Conservation (phyloP, 345 rosid genomes). For the Acer campestre region DNA sequence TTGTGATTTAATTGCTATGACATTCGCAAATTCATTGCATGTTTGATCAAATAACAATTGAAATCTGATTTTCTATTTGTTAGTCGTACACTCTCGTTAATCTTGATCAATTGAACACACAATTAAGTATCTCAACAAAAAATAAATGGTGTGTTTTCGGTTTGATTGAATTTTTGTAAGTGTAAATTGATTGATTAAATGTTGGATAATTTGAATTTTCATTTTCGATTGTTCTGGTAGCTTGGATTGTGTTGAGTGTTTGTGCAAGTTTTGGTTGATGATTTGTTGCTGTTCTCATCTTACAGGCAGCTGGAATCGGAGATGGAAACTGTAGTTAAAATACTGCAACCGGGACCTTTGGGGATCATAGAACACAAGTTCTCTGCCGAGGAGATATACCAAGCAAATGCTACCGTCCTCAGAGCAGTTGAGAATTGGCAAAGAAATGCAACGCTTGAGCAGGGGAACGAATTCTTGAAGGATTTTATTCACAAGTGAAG, state of each 20-base stretch:
- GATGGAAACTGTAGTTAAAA: slow-evolving; percentile 78
- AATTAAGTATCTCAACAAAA: too few relatives aligned
- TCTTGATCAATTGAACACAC: too few relatives aligned
- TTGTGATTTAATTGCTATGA: not conserved
- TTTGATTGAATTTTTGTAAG: not conserved
- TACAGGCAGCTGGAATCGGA: slow-evolving; percentile 81
- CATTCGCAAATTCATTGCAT: not conserved
- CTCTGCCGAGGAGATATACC: slow-evolving; percentile 60
- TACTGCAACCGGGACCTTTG: slow-evolving; percentile 86
- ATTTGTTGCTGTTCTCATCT: not conserved
- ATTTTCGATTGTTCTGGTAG: not conserved
- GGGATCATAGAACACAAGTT: slow-evolving; percentile 89
- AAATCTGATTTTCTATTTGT: not conserved
- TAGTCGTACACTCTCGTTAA: not conserved
- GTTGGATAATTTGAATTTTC: not conserved
- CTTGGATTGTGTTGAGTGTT: not conserved
- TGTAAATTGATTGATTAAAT: not conserved
- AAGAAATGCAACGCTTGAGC: slow-evolving; percentile 51
- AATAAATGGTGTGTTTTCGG: not conserved
- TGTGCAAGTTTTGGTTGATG: not conserved
- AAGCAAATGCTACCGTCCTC: slow-evolving; percentile 62
- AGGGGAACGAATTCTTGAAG: slow-evolving; percentile 47
- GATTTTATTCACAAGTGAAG: slow-evolving; percentile 52
- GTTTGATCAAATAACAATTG: too few relatives aligned
- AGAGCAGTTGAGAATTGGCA: slow-evolving; percentile 75